Evolutionary conservation across 805 yeast species (phyloP).

Genomic region (Candida insectorum): DNA sequence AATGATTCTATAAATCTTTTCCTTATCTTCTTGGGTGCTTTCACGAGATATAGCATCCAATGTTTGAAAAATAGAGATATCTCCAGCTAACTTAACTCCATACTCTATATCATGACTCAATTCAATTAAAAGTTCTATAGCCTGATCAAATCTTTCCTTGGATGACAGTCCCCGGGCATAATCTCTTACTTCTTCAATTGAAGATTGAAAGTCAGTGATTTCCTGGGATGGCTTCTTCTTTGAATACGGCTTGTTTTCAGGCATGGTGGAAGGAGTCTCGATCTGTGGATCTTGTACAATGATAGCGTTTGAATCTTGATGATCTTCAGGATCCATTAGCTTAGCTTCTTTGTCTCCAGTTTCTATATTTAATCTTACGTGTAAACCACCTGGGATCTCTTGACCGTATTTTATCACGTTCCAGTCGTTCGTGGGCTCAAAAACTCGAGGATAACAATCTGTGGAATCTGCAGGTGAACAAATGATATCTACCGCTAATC

Average conservation of each 20-base stretch:
- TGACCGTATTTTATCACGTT: constrained; percentile 67
- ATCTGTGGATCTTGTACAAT: constrained; percentile 1
- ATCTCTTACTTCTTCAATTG: constrained; percentile 11
- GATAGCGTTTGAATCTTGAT: constrained; percentile 15
- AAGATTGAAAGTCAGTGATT: constrained; percentile 16
- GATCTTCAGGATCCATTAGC: constrained; percentile 32
- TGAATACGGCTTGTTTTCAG: neutral
- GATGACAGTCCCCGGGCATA: neutral
- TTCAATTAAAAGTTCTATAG: constrained; percentile 50
- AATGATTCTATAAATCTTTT: constrained; percentile 56
- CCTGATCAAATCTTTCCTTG: constrained; percentile 7
- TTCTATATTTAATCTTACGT: constrained; percentile 71
- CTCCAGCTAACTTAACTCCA: constrained; percentile 47
- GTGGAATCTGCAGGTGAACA: constrained; percentile 9
- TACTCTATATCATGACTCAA: constrained; percentile 64
- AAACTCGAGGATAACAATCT: constrained; percentile 62
- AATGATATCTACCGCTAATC: constrained; percentile 2
- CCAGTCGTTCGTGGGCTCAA: constrained; percentile 70
- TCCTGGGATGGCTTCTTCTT: constrained; percentile 13
- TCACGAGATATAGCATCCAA: constrained; percentile 22
- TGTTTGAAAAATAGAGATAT: constrained; percentile 22
- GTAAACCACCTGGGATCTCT: constrained; percentile 74
- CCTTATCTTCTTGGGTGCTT: constrained; percentile 21
- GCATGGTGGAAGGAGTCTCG: neutral
- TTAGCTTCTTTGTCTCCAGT: constrained; percentile 71